These are phyloP conservation scores for Cucumis melo DNA, from an alignment of 306 rosid species.

Conservation along the genomic window DNA sequence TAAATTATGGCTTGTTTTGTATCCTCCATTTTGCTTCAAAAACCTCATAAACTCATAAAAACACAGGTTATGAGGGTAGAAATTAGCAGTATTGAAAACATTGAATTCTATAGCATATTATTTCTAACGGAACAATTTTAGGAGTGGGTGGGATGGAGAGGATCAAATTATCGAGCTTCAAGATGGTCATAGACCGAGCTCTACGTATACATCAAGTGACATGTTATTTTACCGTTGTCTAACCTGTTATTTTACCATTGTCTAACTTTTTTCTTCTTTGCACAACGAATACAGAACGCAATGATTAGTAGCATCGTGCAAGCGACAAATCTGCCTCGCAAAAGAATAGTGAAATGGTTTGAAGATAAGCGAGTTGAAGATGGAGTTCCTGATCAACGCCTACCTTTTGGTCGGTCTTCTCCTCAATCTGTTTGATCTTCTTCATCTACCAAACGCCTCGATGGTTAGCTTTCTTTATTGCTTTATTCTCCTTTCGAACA, in stretches of 20 bases:
- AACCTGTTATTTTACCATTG: not conserved
- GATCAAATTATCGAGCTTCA: not conserved
- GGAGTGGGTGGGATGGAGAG: not conserved
- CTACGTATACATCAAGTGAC: not conserved
- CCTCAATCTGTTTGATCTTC: constrained; percentile 17
- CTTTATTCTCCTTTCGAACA: not conserved
- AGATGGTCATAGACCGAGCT: not conserved
- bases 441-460: not conserved
- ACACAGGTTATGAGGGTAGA: not conserved
- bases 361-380: constrained; percentile 82
- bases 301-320: constrained; percentile 75
- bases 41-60: not conserved
- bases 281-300: constrained; percentile 49
- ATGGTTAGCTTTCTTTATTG: not conserved
- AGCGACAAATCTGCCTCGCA: constrained; percentile 75
- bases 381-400: constrained; percentile 52
- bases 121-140: not conserved
- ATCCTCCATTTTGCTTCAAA: not conserved
- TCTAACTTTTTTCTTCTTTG: constrained; percentile 5
- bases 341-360: constrained; percentile 76
- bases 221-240: not conserved
- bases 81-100: not conserved
- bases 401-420: constrained; percentile 45
- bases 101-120: not conserved
- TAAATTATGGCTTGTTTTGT: not conserved